Evolutionary conservation across 2,329 filamentous ascomycete species (phyloP), one percentile per base, ranked within the genome.

Genomic region (Neoscytalidium dimidiatum): DNA sequence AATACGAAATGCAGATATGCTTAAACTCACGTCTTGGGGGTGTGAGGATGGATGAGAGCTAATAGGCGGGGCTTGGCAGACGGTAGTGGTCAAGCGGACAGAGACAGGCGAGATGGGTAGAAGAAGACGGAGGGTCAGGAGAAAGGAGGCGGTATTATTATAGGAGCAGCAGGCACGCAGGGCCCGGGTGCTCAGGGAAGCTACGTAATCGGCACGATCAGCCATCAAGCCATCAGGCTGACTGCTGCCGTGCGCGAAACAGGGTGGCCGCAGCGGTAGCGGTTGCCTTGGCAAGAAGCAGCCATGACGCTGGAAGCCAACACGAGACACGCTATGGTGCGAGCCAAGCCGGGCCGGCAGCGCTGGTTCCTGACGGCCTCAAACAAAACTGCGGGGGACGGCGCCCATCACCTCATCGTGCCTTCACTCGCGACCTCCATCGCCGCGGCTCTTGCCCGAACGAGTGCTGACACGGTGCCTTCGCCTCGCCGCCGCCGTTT

Each of bases 391-490:
- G 56, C 56, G 41, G 56, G 43, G 56, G 19, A 60, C 9, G 19
- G 9, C 23, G 51, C 51, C 56, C 56, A 33, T 46, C 56, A 46
- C 56, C 56, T 60, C 56, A 60, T 60, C 38, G 53, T 17, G 53
- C 38, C 38, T 19, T 58, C 38, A 21, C 21, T 14, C 44, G 41
- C n/a, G n/a, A 44, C 14, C n/a, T 14, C 41, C 19, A 11, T 48
- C 44, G 44, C 44, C 44, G 44, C 21, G 14, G 21, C 52, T 17
- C 13, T 58, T 43, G 35, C 53, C 52, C 53, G n/a, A 58, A 44
- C 8, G 14, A 29, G 35, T 14, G 35, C 53, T 58, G 53, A 44
- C 53, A 35, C 33, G 28, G 9, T 19, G 5, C 21, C 11, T 35
- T 33, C 19, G 35, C 31, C 52, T 6, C 35, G 33, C 21, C 4